phyloP scores from a whole-genome alignment of 495 filamentous ascomycete species.

The Penicillium parvum region DNA sequence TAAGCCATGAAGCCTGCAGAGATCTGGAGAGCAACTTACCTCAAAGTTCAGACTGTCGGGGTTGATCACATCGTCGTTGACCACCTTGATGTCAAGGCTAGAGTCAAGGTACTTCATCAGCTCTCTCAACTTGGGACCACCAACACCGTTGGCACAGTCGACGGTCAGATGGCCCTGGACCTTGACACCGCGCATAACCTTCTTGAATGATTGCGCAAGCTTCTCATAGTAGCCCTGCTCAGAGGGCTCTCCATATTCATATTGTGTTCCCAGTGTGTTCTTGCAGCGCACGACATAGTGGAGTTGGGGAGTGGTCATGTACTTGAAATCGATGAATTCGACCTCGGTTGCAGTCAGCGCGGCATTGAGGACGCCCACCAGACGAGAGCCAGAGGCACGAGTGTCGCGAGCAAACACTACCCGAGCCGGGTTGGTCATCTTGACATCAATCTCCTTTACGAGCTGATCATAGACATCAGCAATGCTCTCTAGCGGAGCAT shows the following conservation, averaged over 20 bases:
- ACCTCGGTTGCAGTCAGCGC: conserved; percentile 71
- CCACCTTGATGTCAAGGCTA: conserved; percentile 72
- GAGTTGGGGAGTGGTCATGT: conserved; percentile 90
- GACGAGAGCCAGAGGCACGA: conserved; percentile 78
- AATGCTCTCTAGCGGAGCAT: conserved; percentile 70
- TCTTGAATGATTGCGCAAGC: conserved; percentile 71
- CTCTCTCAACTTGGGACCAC: conserved; percentile 84
- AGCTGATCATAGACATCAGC: conserved; percentile 70
- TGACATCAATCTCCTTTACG: conserved; percentile 67
- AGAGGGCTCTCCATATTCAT: conserved; percentile 80
- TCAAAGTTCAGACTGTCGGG: conserved; percentile 85
- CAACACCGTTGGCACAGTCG: conserved; percentile 96
- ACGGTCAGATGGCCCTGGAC: conserved; percentile 71
- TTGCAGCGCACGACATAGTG: conserved; percentile 94
- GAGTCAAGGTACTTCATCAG: conserved; percentile 79
- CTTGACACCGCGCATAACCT: conserved; percentile 71
- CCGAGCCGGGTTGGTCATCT: conserved; percentile 62
- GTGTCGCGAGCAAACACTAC: conserved; percentile 93
- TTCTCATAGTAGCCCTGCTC: conserved; percentile 96
- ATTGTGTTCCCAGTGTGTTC: conserved; percentile 79
- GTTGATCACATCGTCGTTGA: conserved; percentile 87
- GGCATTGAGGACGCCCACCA: conserved; percentile 71
- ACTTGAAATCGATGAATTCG: conserved; percentile 73
- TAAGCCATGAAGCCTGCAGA: neutral
- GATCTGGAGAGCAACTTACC: conserved; percentile 40